Conservation (phyloP, 805 yeast species). For the Candida methanosorbosa region DNA sequence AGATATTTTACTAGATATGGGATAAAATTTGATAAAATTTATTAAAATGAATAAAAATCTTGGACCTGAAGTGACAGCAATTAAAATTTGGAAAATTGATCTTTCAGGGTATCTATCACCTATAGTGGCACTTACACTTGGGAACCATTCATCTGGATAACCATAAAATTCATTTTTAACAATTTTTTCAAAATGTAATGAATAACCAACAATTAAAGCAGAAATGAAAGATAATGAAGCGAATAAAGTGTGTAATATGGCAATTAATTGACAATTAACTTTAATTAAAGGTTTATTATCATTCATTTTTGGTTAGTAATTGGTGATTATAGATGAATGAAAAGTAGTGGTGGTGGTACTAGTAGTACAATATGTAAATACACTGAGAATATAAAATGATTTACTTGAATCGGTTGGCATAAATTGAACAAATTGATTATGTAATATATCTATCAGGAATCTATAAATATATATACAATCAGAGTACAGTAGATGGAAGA, state of each 20-base stretch:
- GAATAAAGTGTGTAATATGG: constrained; percentile 63
- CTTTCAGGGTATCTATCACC: constrained; percentile 97
- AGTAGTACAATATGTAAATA: too few relatives aligned
- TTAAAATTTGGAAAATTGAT: constrained; percentile 81
- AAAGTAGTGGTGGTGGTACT: too few relatives aligned
- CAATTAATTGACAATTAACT: constrained; percentile 36
- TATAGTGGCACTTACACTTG: constrained; percentile 92
- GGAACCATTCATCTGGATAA: constrained; percentile 98
- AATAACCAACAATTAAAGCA: constrained; percentile 68
- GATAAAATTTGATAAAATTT: constrained; percentile 40
- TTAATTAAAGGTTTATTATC: too few relatives aligned
- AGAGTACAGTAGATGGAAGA: too few relatives aligned
- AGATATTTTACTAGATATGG: constrained; percentile 26
- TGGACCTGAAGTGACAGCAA: constrained; percentile 92
- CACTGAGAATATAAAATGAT: too few relatives aligned
- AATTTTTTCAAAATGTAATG: constrained; percentile 78
- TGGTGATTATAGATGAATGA: too few relatives aligned
- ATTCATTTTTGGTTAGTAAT: too few relatives aligned
- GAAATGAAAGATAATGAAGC: constrained; percentile 68
- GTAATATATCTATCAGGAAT: too few relatives aligned
- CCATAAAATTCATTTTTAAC: constrained; percentile 81
- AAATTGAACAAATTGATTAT: too few relatives aligned
- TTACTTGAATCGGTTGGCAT: too few relatives aligned
- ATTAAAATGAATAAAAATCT: constrained; percentile 59
- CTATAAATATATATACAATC: too few relatives aligned